Evolutionary conservation across 331 rosid genomes (phyloP).

Genomic region (Quercus tomentella): DNA sequence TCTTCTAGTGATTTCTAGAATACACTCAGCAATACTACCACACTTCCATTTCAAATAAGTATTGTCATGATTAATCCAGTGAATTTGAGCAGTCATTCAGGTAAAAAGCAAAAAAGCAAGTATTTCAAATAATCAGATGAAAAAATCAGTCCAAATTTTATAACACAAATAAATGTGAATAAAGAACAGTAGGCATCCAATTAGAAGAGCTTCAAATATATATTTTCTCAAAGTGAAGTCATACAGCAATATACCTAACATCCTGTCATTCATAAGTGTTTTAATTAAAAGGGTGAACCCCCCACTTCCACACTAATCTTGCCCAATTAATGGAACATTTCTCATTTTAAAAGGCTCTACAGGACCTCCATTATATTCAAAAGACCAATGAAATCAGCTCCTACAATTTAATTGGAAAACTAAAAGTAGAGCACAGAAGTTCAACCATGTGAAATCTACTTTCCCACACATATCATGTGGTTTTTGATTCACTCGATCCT

Average conservation of each 20-base stretch:
- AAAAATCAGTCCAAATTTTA: not conserved
- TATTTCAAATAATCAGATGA: not conserved
- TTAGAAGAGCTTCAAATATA: not conserved
- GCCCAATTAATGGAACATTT: not conserved
- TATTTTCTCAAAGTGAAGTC: not conserved
- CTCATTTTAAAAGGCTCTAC: not conserved
- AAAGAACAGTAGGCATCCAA: not conserved
- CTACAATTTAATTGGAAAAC: not conserved
- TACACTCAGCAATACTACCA: too few relatives aligned
- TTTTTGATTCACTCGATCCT: not conserved
- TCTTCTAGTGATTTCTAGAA: too few relatives aligned
- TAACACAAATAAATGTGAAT: not conserved
- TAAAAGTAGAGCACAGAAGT: not conserved
- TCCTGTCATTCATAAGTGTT: too few relatives aligned
- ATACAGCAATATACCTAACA: too few relatives aligned
- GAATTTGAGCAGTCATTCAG: not conserved
- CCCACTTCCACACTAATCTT: not conserved
- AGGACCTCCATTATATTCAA: not conserved
- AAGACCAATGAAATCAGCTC: not conserved
- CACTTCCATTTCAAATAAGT: not conserved
- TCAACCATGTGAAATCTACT: not conserved
- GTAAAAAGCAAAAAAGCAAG: not conserved
- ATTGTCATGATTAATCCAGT: not conserved
- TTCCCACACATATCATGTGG: not conserved
- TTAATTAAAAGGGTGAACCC: not conserved